Evolutionary conservation across 257 asterid species (phyloP).

Genomic region (Solanum sitiens): DNA sequence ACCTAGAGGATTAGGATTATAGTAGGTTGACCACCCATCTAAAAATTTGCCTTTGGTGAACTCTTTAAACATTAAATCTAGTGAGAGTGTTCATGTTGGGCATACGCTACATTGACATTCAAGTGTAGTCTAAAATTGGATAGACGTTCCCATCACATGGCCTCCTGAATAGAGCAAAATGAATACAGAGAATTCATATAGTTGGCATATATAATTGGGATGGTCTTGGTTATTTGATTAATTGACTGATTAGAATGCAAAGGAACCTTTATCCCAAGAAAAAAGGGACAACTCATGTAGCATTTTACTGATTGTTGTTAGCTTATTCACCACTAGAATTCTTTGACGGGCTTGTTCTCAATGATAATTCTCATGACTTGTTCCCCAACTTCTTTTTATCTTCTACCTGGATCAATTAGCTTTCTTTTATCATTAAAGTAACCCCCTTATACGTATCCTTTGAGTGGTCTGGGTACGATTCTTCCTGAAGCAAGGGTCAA

Average conservation of each 20-base stretch:
- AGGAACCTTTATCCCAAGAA: not conserved
- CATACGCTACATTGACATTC: not conserved
- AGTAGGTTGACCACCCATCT: not conserved
- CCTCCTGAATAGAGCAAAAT: not conserved
- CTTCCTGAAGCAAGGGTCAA: not conserved
- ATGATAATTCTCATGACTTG: not conserved
- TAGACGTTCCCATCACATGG: not conserved
- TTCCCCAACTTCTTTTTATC: not conserved
- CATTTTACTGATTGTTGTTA: not conserved
- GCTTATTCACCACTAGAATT: not conserved
- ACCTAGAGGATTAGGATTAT: not conserved
- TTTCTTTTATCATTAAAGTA: not conserved
- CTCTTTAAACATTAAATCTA: not conserved
- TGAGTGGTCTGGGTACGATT: not conserved
- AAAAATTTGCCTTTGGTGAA: not conserved
- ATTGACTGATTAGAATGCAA: not conserved
- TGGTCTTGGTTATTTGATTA: not conserved
- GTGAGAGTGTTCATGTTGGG: not conserved
- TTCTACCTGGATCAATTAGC: not conserved
- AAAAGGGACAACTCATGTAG: not conserved
- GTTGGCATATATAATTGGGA: not conserved
- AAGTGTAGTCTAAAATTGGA: not conserved
- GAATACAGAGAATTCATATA: not conserved
- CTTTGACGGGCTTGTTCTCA: not conserved
- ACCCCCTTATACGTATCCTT: not conserved